Conservation (phyloP, 495 filamentous ascomycete species). For the Lasiosphaeria hispida region DNA sequence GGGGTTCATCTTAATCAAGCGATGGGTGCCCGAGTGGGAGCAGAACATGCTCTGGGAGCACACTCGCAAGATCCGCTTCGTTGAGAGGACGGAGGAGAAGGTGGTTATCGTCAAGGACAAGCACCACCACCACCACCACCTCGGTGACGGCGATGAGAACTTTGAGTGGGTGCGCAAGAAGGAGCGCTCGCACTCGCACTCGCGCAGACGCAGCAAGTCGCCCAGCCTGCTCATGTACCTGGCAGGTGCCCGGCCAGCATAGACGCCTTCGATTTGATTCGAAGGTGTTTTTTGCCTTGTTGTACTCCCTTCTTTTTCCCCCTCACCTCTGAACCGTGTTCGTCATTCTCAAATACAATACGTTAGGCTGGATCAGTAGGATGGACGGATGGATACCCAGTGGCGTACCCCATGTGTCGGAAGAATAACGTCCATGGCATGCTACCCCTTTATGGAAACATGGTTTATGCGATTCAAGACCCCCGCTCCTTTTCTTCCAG, state of each 20-base stretch:
- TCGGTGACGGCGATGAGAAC: slow-evolving; percentile 47
- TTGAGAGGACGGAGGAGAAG: slow-evolving; percentile 39
- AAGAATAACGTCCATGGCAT: too few relatives aligned
- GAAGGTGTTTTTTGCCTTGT: background rate
- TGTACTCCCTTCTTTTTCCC: background rate
- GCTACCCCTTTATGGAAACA: too few relatives aligned
- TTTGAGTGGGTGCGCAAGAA: slow-evolving; percentile 64
- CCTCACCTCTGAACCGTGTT: background rate
- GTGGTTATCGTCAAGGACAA: slow-evolving; percentile 39
- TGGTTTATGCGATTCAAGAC: too few relatives aligned
- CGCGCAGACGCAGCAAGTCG: slow-evolving; percentile 42
- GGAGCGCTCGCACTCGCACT: slow-evolving; percentile 29
- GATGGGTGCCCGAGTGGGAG: slow-evolving; percentile 69
- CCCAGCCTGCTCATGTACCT: slow-evolving; percentile 48
- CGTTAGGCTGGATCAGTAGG: too few relatives aligned
- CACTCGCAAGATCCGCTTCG: slow-evolving; percentile 58
- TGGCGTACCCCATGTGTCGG: background rate
- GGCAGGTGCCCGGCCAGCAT: slow-evolving; percentile 43
- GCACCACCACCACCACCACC: slow-evolving; percentile 48
- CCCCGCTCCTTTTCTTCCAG: too few relatives aligned
- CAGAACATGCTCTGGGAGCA: slow-evolving; percentile 72
- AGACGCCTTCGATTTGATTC: background rate
- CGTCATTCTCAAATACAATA: too few relatives aligned
- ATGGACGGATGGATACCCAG: background rate
- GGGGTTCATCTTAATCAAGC: slow-evolving; percentile 73